Conservation (phyloP, 306 rosid genomes). For the Quercus cerris region DNA sequence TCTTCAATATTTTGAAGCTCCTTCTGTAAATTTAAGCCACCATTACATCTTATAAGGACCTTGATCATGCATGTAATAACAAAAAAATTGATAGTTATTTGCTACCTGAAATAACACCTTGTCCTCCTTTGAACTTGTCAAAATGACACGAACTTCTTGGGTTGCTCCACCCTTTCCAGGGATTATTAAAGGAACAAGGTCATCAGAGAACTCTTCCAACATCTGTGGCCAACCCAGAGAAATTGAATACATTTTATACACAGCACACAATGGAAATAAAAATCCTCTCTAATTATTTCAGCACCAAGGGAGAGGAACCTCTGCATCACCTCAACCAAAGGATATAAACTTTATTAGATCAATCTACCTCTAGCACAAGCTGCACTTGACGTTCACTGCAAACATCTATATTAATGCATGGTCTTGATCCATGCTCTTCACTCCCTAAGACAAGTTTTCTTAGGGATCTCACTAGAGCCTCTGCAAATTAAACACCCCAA, state of each 20-base stretch:
- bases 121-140: slow-evolving; percentile 71
- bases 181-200: slow-evolving; percentile 58
- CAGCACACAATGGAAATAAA: background rate
- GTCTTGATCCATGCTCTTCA: slow-evolving; percentile 66
- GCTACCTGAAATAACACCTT: slow-evolving; percentile 68
- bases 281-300: slow-evolving; percentile 2
- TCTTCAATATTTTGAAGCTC: slow-evolving; percentile 61
- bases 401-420: slow-evolving; percentile 69
- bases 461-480: slow-evolving; percentile 52
- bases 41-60: slow-evolving; percentile 1
- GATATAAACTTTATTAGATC: slow-evolving; percentile 11
- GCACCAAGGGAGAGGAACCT: background rate
- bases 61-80: slow-evolving; percentile 1
- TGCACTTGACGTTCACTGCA: slow-evolving; percentile 78
- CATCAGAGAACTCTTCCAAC: slow-evolving; percentile 56
- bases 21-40: slow-evolving; percentile 37
- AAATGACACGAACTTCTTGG: slow-evolving; percentile 54
- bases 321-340: slow-evolving; percentile 16
- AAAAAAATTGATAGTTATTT: slow-evolving; percentile 1
- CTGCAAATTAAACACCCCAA: slow-evolving; percentile 39
- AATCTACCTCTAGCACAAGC: slow-evolving; percentile 67
- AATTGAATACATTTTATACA: background rate
- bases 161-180: slow-evolving; percentile 56
- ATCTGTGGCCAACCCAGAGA: slow-evolving; percentile 45
- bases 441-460: slow-evolving; percentile 53